A percentile compares a stretch with the other conserved stretches of the same genome.
These are phyloP conservation scores for Lactarius indigo DNA, from an alignment of 768 basidiomycete genomes.

Conservation along the genomic window DNA sequence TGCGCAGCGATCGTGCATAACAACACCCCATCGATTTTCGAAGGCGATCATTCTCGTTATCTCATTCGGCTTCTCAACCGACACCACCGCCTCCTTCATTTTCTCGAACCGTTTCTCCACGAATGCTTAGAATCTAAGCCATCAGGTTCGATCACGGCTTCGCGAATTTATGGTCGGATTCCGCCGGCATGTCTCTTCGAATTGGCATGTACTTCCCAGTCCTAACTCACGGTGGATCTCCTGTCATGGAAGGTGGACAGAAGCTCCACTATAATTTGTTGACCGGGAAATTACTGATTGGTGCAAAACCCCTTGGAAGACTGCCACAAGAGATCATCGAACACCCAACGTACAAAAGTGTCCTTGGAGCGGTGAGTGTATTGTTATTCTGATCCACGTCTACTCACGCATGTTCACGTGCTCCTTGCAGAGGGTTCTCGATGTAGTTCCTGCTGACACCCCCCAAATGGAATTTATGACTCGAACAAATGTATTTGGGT, in stretches of 20 bases:
- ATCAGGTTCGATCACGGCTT: background rate
- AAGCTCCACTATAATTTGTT: constrained; percentile 2
- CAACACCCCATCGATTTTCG: background rate
- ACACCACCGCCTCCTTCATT: background rate
- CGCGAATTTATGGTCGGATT: background rate
- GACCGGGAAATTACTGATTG: background rate
- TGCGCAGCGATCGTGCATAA: constrained; percentile 1
- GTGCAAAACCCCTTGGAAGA: constrained; percentile 5
- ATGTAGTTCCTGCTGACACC: background rate
- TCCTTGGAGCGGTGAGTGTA: background rate
- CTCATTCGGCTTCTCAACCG: background rate
- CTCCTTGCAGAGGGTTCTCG: background rate
- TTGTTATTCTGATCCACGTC: background rate
- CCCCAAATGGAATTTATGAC: constrained; percentile 10
- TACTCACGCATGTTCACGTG: background rate
- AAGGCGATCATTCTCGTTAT: background rate
- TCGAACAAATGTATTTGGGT: background rate
- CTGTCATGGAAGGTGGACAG: background rate
- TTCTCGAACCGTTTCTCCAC: background rate
- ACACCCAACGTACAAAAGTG: constrained; percentile 1
- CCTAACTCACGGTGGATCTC: constrained; percentile 7
- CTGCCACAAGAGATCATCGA: constrained; percentile 1
- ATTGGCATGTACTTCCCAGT: background rate
- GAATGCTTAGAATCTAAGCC: background rate
- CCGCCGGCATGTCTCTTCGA: background rate